These are phyloP conservation scores for Quercus agrifolia DNA, from an alignment of 306 rosid genomes.

Conservation along the genomic window DNA sequence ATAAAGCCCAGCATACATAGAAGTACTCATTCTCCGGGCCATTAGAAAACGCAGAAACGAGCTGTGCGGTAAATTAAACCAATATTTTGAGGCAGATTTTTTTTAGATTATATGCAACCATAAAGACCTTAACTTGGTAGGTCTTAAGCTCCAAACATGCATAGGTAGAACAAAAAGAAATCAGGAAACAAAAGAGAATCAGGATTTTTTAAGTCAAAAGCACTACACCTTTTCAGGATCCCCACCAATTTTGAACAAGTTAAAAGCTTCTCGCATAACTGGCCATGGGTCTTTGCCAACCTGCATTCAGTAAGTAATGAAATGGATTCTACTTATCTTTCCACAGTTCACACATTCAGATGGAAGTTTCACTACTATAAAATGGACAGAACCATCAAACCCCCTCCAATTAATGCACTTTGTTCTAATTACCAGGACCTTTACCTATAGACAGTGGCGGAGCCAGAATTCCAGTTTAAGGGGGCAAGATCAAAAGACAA, in stretches of 20 bases:
- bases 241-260: slow-evolving; percentile 84
- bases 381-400: neutral
- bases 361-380: neutral
- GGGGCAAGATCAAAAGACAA: too few species aligned
- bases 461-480: too few species aligned
- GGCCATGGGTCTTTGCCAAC: slow-evolving; percentile 79
- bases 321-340: neutral
- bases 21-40: slow-evolving; percentile 58
- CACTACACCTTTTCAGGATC: slow-evolving; percentile 66
- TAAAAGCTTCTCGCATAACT: slow-evolving; percentile 71
- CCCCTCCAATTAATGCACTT: neutral
- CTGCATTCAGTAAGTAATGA: slow-evolving; percentile 39
- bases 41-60: slow-evolving; percentile 70
- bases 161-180: neutral
- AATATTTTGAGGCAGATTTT: slow-evolving; percentile 29
- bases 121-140: neutral
- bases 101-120: neutral
- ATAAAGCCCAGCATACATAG: slow-evolving; percentile 78
- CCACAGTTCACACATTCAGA: neutral
- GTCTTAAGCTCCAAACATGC: neutral
- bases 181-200: neutral
- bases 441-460: neutral
- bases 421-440: neutral
- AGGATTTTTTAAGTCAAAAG: neutral
- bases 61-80: slow-evolving; percentile 36